A percentile compares a stretch with the other conserved stretches of the same genome.
phyloP scores from a whole-genome alignment of 495 filamentous ascomycete species.

The Staphylotrichum longicolle region DNA sequence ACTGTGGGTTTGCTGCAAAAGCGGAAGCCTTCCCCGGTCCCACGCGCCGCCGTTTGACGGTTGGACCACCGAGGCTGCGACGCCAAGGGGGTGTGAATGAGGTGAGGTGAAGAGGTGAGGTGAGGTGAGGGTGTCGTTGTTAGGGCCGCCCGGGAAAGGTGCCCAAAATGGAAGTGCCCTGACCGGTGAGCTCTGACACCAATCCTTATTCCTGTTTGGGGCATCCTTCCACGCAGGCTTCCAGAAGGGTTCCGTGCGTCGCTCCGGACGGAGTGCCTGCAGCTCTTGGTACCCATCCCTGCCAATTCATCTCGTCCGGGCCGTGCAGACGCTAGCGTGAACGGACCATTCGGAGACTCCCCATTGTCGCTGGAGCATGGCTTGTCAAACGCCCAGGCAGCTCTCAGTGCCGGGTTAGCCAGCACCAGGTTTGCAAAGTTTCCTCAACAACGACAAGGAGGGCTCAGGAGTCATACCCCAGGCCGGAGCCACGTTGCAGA shows the following conservation, averaged over 20 bases:
- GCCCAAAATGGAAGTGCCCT: background rate
- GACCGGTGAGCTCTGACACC: conserved; percentile 7
- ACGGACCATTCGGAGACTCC: background rate
- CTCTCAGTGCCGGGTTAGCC: background rate
- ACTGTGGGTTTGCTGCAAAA: conserved; percentile 22
- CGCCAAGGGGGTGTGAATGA: conserved; percentile 2
- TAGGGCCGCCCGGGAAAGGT: background rate
- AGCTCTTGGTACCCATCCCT: conserved; percentile 3
- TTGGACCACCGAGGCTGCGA: conserved; percentile 5
- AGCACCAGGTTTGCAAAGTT: too few relatives aligned
- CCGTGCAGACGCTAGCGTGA: conserved; percentile 9
- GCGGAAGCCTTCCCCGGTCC: conserved; percentile 31
- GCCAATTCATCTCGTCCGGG: conserved; percentile 10
- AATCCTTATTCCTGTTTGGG: background rate
- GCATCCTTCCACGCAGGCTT: conserved; percentile 20
- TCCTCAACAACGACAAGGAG: too few relatives aligned
- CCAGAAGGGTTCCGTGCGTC: conserved; percentile 21
- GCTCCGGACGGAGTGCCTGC: conserved; percentile 10
- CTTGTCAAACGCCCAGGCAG: background rate
- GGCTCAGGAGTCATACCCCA: too few relatives aligned
- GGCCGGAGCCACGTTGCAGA: background rate
- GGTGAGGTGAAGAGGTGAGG: conserved; percentile 8
- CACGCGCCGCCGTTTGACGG: conserved; percentile 21
- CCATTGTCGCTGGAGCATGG: too few relatives aligned
- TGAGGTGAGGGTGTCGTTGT: background rate